These are phyloP conservation scores for Suhomyces pyralidae DNA, from an alignment of 805 yeast species.

Conservation along the genomic window DNA sequence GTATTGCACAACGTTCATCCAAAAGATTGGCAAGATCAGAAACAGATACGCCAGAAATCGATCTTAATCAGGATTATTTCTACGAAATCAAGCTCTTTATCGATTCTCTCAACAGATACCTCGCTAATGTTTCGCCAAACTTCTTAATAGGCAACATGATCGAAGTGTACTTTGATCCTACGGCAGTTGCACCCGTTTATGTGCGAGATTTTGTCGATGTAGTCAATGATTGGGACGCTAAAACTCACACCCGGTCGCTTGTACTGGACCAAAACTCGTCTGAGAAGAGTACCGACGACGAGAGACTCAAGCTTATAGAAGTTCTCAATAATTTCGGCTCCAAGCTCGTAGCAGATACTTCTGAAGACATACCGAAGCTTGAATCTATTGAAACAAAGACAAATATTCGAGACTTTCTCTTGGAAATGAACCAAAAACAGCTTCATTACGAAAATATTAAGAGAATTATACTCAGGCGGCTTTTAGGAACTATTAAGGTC, in stretches of 20 bases:
- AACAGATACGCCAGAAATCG: conserved; percentile 19
- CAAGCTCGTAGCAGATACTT: conserved; percentile 4
- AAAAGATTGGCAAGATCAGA: conserved; percentile 30
- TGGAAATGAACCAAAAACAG: conserved; percentile 7
- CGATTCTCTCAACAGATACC: conserved; percentile 17
- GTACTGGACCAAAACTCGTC: conserved; percentile 10
- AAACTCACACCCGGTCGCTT: conserved; percentile 13
- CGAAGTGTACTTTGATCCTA: conserved; percentile 10
- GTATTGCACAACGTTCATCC: conserved; percentile 16
- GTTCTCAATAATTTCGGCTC: conserved; percentile 32
- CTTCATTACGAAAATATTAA: conserved; percentile 23
- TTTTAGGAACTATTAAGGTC: conserved; percentile 18
- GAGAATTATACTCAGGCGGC: conserved; percentile 18
- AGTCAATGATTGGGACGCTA: conserved; percentile 29
- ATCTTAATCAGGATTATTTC: conserved; percentile 22
- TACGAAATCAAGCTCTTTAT: conserved; percentile 26
- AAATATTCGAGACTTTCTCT: conserved; percentile 13
- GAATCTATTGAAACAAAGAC: conserved; percentile 11
- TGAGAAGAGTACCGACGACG: conserved; percentile 20
- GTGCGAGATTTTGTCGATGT: conserved; percentile 18
- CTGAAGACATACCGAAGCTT: conserved; percentile 6
- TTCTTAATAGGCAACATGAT: conserved; percentile 1
- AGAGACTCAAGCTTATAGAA: conserved; percentile 31
- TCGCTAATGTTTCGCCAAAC: background rate
- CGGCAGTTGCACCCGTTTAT: background rate